phyloP scores from a whole-genome alignment of 2,329 filamentous ascomycete genomes.

The Fusarium sp. region DNA sequence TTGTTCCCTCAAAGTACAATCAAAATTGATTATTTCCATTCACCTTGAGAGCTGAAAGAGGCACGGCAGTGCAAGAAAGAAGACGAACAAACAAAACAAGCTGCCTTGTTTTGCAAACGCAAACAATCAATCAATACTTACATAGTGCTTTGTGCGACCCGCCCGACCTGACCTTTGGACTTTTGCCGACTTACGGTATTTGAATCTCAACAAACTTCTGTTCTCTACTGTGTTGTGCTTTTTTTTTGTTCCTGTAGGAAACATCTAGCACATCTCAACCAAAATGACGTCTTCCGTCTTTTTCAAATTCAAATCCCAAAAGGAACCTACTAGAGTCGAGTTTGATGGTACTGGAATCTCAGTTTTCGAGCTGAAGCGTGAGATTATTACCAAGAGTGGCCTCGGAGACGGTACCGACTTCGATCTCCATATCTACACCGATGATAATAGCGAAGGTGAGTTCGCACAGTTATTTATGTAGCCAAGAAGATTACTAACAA shows the following conservation, averaged over 20 bases:
- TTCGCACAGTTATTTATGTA: conserved; percentile 20
- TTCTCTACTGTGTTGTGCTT: conserved; percentile 38
- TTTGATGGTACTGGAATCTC: conserved; percentile 98
- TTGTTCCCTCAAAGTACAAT: conserved; percentile 58
- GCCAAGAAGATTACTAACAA: conserved; percentile 43
- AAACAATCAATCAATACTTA: conserved; percentile 48
- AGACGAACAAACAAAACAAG: conserved; percentile 47
- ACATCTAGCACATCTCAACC: conserved; percentile 46
- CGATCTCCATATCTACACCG: conserved; percentile 92
- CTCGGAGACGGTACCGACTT: conserved; percentile 97
- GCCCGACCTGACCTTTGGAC: conserved; percentile 23
- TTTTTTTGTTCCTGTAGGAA: conserved; percentile 45
- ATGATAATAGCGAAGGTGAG: conserved; percentile 91
- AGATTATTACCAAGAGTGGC: conserved; percentile 94
- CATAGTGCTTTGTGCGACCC: conserved; percentile 48
- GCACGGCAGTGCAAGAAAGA: conserved; percentile 54
- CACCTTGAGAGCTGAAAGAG: conserved; percentile 52
- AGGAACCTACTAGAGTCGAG: conserved; percentile 91
- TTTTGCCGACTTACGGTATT: conserved; percentile 30
- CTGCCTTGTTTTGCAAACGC: conserved; percentile 39
- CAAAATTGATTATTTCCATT: conserved; percentile 64
- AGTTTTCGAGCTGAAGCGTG: conserved; percentile 97
- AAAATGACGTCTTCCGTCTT: conserved; percentile 97
- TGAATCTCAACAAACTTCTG: conserved; percentile 40
- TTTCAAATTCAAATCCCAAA: conserved; percentile 99